Evolutionary conservation across 306 rosid species (phyloP), one percentile per base, ranked within the genome.

Genomic region (Quercus alba): DNA sequence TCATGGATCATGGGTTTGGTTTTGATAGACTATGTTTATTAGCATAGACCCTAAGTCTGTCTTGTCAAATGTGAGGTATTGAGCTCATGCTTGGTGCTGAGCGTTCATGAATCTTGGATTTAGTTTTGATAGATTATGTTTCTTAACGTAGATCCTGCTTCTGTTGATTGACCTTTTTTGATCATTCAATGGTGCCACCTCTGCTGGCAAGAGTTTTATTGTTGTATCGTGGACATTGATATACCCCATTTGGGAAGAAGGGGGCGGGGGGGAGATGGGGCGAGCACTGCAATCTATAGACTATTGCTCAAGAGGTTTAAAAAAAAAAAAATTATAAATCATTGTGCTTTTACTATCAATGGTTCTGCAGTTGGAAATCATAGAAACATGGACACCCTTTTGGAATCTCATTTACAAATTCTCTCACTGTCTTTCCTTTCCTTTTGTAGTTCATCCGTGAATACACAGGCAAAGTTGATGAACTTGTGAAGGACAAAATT

Each of bases 401-500:
- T 19, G 75, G 7, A 46, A 52, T 19, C 9, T 33, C 2, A 26
- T 35, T 55, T 26, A 31, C 26, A 8, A 68, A 20, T 56, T 52
- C 44, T 81, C 41, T 54, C 30, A 28, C 68, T 72, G 59, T 25
- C 75, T 67, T 75, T 55, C 49, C 66, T 83, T 78, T 57, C 25
- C 55, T 52, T 46, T 78, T 80, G 76, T 87, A 96, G 99, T 93
- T 91, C 81, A 84, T 96, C 89, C 98, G 99, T 35, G 99, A 96
- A 83, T 93, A 90, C 90, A 90, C 99, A 0, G 93, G 98, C 77
- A 96, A 96, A 75, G 97, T 96, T 74, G 99, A 96, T 82, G 99
- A 96, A 77, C 88, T 95, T 67, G 90, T 95, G 78, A 93, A 95
- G 91, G 85, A 89, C 90, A 95, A 78, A 82, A 89, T 95, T 79